Evolutionary conservation across 2,329 filamentous ascomycete species (phyloP).

Genomic region (Iodosphaeria phyllophila): DNA sequence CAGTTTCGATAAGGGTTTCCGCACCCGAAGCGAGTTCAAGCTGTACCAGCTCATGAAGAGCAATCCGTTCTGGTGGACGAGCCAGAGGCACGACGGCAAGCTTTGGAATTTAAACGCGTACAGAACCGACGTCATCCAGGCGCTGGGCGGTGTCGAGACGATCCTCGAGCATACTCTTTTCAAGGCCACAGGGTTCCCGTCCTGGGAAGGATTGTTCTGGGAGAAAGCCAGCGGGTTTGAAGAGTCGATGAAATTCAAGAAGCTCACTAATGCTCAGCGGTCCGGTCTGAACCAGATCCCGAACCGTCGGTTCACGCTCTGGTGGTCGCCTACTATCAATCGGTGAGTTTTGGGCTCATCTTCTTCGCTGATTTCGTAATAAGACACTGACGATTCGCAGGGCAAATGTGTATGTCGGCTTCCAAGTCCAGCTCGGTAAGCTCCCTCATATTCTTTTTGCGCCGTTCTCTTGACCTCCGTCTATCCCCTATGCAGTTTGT

Average conservation of each 20-base stretch:
- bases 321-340: slow-evolving; percentile 93
- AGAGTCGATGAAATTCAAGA: slow-evolving; percentile 89
- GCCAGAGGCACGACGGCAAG: slow-evolving; percentile 90
- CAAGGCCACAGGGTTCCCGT: slow-evolving; percentile 91
- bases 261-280: slow-evolving; percentile 89
- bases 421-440: slow-evolving; percentile 96
- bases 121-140: slow-evolving; percentile 91
- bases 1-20: slow-evolving; percentile 97
- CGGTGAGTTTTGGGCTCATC: too few relatives aligned
- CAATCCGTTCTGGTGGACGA: slow-evolving; percentile 99
- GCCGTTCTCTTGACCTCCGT: too few relatives aligned
- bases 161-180: slow-evolving; percentile 95
- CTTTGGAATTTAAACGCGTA: slow-evolving; percentile 95
- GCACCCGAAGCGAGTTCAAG: slow-evolving; percentile 90
- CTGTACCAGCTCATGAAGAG: slow-evolving; percentile 98
- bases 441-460: too few relatives aligned
- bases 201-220: slow-evolving; percentile 88
- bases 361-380: too few relatives aligned
- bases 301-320: slow-evolving; percentile 93
- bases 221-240: slow-evolving; percentile 45
- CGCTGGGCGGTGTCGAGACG: slow-evolving; percentile 87
- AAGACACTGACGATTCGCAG: too few relatives aligned
- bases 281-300: slow-evolving; percentile 97
- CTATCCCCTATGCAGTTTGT: too few relatives aligned
- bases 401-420: slow-evolving; percentile 96